Evolutionary conservation across 805 yeast species (phyloP), one percentile per base, ranked within the genome.

Genomic region (Torulaspora quercuum): DNA sequence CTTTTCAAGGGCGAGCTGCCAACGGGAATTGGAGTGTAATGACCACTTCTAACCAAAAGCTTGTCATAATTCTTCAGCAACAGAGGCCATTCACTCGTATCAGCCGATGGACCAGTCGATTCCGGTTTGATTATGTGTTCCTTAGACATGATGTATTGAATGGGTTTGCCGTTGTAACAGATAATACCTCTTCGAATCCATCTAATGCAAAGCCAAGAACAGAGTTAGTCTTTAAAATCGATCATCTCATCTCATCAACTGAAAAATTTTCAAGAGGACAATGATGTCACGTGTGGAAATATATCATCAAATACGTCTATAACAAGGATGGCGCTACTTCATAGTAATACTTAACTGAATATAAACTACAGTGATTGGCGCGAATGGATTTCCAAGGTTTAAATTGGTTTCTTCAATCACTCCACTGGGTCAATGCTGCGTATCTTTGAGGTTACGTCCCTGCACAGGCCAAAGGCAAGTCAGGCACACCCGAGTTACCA

Each of bases 1-100:
- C 98, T 82, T 68, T 87, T 88, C 62, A 85, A 75, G 44, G 98
- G 98, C 36, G 95, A 78, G 61, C 90, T 76, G 48, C 98, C 98
- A 38, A 90, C 73, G 55, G 97, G 97, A 53, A 89, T 89, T 51
- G 97, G 97, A 29, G 97, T 90, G 64, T 92, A 90, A 63, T 92
- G 98, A 30, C 95, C 95, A 44, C 94, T 81, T 73, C 98, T 83
- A 38, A 92, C 97, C 46, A 89, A 73, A 42, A 92, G 72, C 68
- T 89, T 83, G 72, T 92, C 97, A 67, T 81, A 92, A 72, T 90
- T 81, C 65, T 92, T 92, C 64, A 92, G 73, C 54, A 92, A 73
- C 55, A 92, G 74, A 20, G 98, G 98, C 97, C 97, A 92, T 52
- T 83, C 86, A 41, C 94, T 78, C 42, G 97, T 82, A 66, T 89